Evolutionary conservation across 352 stramenopile genomes (phyloP).

Genomic region (Globisporangium spiculum): DNA sequence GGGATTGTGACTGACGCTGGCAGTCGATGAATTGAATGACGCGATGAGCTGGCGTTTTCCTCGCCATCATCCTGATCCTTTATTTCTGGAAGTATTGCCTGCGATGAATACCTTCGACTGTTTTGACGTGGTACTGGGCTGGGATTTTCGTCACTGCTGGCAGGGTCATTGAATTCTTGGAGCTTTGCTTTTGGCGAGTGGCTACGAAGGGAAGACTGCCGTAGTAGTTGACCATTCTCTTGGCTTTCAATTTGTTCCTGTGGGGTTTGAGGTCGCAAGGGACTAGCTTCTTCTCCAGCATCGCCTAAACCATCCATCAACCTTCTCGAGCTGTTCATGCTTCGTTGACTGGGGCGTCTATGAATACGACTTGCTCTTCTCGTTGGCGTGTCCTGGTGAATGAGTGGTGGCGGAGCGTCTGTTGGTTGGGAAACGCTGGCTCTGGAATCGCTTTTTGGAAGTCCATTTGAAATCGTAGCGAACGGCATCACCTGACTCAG

Average conservation of each 20-base stretch:
- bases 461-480: not conserved
- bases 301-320: not conserved
- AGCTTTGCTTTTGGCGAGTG: not conserved
- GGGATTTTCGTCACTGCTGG: not conserved
- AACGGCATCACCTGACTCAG: constrained; percentile 12
- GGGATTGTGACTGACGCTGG: not conserved
- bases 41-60: not conserved
- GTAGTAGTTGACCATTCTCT: not conserved
- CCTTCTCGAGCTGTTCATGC: constrained; percentile 6
- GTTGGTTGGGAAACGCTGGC: not conserved
- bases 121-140: not conserved
- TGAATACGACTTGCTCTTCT: constrained; percentile 6
- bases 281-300: not conserved
- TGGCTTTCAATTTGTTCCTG: not conserved
- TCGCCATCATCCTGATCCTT: not conserved
- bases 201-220: not conserved
- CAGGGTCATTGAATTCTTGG: not conserved
- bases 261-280: not conserved
- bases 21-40: not conserved
- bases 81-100: constrained; percentile 1
- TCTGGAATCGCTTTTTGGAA: not conserved
- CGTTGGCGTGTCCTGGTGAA: constrained; percentile 9
- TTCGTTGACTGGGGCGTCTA: constrained; percentile 4
- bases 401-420: not conserved
- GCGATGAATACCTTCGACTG: not conserved